Conservation (phyloP, 805 yeast species). For the Candida ficus region DNA sequence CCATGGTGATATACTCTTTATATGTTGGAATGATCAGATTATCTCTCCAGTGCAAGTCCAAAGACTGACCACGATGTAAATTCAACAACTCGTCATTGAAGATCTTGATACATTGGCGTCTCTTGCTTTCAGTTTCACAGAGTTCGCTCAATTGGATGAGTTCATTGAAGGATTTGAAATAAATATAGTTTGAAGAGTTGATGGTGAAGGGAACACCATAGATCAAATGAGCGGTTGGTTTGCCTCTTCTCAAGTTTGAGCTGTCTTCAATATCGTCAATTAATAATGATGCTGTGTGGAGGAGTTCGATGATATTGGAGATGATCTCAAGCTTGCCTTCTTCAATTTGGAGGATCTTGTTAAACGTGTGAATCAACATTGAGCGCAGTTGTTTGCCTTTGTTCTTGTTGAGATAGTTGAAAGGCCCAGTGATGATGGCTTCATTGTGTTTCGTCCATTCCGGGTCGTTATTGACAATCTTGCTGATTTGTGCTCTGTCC, state of each 20-base stretch:
- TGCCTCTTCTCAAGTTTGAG: conserved; percentile 67
- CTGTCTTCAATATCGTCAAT: conserved; percentile 89
- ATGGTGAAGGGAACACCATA: conserved; percentile 79
- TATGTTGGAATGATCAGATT: conserved; percentile 51
- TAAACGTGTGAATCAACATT: conserved; percentile 46
- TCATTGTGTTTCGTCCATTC: conserved; percentile 8
- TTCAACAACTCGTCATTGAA: conserved; percentile 71
- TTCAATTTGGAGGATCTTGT: conserved; percentile 43
- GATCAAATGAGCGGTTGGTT: conserved; percentile 70
- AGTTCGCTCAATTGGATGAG: conserved; percentile 31
- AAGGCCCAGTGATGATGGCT: conserved; percentile 20
- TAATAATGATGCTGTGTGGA: conserved; percentile 63
- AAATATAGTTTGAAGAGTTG: conserved; percentile 78
- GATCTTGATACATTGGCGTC: conserved; percentile 31
- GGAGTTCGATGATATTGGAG: conserved; percentile 44
- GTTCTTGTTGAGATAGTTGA: conserved; percentile 18
- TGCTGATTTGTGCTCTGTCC: too few species aligned
- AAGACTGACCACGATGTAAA: conserved; percentile 85
- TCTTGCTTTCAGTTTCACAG: not conserved
- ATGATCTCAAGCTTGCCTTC: conserved; percentile 33
- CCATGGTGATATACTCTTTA: conserved; percentile 71
- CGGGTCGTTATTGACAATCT: conserved; percentile 5
- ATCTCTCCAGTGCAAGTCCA: conserved; percentile 88
- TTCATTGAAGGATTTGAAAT: conserved; percentile 62
- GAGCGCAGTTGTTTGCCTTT: conserved; percentile 24